Conservation (phyloP, 1,139 yeast species). For the Candida albicans region DNA sequence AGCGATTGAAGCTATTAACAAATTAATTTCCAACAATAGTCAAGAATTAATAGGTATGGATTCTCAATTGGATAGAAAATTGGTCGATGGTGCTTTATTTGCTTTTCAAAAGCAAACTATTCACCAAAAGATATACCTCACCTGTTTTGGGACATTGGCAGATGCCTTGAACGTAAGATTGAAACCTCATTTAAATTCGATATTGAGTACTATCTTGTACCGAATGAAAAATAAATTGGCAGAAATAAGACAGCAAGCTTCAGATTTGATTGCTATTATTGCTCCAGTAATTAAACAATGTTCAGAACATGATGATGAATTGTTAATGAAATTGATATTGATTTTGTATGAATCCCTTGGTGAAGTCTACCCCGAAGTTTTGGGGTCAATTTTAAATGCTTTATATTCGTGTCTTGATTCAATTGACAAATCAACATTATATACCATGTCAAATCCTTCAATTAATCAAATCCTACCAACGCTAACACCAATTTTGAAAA, state of each 20-base stretch:
- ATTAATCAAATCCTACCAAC: conserved; percentile 82
- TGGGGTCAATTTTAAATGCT: conserved; percentile 82
- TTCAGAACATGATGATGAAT: conserved; percentile 47
- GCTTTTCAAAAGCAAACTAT: conserved; percentile 79
- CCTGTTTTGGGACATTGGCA: conserved; percentile 66
- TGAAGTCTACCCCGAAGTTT: conserved; percentile 91
- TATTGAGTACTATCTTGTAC: conserved; percentile 71
- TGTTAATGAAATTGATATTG: conserved; percentile 67
- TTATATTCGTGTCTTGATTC: conserved; percentile 47
- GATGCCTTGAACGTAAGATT: conserved; percentile 68
- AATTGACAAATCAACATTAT: conserved; percentile 47
- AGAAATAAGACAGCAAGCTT: conserved; percentile 80
- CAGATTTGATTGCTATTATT: conserved; percentile 68
- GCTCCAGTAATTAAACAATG: conserved; percentile 71
- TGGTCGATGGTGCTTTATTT: conserved; percentile 80
- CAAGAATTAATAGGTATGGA: conserved; percentile 41
- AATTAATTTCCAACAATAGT: conserved; percentile 27
- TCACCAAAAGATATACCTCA: conserved; percentile 55
- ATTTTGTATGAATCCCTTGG: conserved; percentile 90
- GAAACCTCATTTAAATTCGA: conserved; percentile 72
- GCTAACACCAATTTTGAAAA: conserved; percentile 85
- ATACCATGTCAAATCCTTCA: conserved; percentile 72
- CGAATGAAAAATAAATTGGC: conserved; percentile 73
- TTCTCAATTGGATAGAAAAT: conserved; percentile 52
- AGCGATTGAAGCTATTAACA: conserved; percentile 68